Evolutionary conservation across 23 red algal genomes (phyloP).

Genomic region (Chondrus crispus): DNA sequence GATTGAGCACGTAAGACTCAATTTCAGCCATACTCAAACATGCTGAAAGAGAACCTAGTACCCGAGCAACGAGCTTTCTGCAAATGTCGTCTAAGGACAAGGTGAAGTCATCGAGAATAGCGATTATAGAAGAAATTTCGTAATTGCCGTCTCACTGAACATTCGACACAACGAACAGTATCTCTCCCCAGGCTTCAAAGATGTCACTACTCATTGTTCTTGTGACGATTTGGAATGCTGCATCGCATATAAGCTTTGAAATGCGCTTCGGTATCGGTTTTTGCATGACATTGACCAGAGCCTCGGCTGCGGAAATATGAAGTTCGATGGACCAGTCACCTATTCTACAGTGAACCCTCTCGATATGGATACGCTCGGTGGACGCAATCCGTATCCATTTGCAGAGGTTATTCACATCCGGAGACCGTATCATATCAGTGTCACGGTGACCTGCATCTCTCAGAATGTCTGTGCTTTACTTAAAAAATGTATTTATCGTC

Average conservation of each 20-base stretch:
- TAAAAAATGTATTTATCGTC: too few species aligned
- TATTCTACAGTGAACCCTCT: conserved; percentile 48
- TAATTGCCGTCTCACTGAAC: not conserved
- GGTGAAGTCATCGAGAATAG: not conserved
- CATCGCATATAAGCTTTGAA: not conserved
- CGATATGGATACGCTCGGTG: too few species aligned
- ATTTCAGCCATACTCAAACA: not conserved
- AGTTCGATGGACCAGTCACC: conserved; percentile 35
- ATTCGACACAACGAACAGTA: not conserved
- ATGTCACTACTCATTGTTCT: not conserved
- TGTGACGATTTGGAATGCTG: conserved; percentile 21
- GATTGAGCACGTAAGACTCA: conserved; percentile 22
- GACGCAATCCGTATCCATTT: too few species aligned
- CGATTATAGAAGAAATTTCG: not conserved
- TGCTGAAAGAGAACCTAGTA: conserved; percentile 48
- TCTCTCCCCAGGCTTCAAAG: not conserved
- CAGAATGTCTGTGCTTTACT: conserved; percentile 24
- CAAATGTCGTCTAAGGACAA: not conserved
- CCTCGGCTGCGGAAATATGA: conserved; percentile 60
- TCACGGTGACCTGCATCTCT: too few species aligned
- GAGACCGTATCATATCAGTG: too few species aligned
- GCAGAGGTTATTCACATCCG: too few species aligned
- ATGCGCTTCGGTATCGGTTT: not conserved
- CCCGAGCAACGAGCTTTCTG: conserved; percentile 35
- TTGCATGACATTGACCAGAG: not conserved